A percentile compares a stretch with the other conserved stretches of the same genome.
phyloP scores from a whole-genome alignment of 495 filamentous ascomycete genomes.

The Neurospora tetraspora region DNA sequence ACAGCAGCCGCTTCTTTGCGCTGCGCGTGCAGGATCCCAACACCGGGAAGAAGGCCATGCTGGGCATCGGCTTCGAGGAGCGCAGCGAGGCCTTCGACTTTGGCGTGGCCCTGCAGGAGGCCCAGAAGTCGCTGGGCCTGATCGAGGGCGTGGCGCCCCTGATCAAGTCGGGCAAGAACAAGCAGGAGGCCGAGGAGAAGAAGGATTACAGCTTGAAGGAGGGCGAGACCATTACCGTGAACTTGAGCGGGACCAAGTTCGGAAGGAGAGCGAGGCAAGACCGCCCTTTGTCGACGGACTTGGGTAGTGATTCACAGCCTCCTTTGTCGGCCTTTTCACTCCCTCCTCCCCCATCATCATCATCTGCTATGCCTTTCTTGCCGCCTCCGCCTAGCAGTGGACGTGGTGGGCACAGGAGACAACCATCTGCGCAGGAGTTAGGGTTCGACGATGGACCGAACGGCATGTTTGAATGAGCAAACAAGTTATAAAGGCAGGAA shows the following conservation, averaged over 20 bases:
- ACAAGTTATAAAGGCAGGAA: background rate
- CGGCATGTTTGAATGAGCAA: slow-evolving; percentile 43
- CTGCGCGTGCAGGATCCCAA: slow-evolving; percentile 63
- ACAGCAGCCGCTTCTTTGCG: slow-evolving; percentile 72
- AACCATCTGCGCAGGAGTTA: slow-evolving; percentile 38
- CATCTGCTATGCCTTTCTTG: slow-evolving; percentile 13
- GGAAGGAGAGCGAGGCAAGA: slow-evolving; percentile 25
- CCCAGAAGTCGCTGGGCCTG: slow-evolving; percentile 46
- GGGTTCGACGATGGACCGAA: slow-evolving; percentile 60
- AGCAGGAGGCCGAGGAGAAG: slow-evolving; percentile 39
- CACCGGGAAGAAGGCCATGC: slow-evolving; percentile 55
- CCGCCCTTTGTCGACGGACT: slow-evolving; percentile 8
- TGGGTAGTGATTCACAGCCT: slow-evolving; percentile 8
- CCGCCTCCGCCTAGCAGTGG: slow-evolving; percentile 52
- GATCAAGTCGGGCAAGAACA: slow-evolving; percentile 14
- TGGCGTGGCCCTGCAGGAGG: slow-evolving; percentile 66
- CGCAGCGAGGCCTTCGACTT: slow-evolving; percentile 75
- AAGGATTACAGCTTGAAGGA: slow-evolving; percentile 72
- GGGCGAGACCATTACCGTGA: slow-evolving; percentile 75
- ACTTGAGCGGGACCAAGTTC: slow-evolving; percentile 47
- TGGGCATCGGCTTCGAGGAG: slow-evolving; percentile 83
- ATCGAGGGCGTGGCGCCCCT: slow-evolving; percentile 10
- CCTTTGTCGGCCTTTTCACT: slow-evolving; percentile 39
- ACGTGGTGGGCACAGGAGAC: slow-evolving; percentile 43
- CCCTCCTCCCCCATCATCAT: slow-evolving; percentile 33